Evolutionary conservation across 2,329 filamentous ascomycete genomes (phyloP).

Genomic region (Triangularia setosa): DNA sequence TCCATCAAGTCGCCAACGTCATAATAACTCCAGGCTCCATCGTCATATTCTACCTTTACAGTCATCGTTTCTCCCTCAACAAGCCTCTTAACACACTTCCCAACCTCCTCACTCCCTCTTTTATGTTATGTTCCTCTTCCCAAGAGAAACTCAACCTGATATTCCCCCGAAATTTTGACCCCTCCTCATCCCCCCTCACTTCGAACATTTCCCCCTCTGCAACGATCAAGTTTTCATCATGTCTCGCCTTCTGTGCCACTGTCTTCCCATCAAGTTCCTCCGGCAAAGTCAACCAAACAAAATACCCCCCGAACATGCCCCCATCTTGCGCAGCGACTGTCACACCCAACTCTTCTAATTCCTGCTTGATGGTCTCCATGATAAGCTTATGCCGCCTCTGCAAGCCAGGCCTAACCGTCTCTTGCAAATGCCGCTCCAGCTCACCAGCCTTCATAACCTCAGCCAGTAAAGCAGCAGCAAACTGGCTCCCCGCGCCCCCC

Average conservation of each 20-base stretch:
- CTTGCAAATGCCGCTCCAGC: conserved; percentile 42
- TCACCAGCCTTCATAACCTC: conserved; percentile 44
- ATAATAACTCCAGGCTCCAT: background rate
- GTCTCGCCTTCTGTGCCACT: conserved; percentile 54
- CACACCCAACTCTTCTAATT: conserved; percentile 57
- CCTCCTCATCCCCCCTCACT: conserved; percentile 53
- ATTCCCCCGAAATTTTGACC: conserved; percentile 53
- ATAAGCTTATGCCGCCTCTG: conserved; percentile 47
- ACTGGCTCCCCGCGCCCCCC: conserved; percentile 52
- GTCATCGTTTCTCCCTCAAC: background rate
- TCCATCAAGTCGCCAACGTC: background rate
- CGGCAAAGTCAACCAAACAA: conserved; percentile 73
- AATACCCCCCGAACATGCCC: conserved; percentile 72
- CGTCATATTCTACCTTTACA: background rate
- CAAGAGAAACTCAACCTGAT: conserved; percentile 70
- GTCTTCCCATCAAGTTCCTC: conserved; percentile 46
- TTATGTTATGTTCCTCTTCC: conserved; percentile 62
- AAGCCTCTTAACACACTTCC: conserved; percentile 33
- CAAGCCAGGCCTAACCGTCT: conserved; percentile 42
- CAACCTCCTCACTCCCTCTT: conserved; percentile 58
- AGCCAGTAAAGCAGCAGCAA: conserved; percentile 50
- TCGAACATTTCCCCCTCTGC: conserved; percentile 68
- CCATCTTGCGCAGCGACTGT: conserved; percentile 37
- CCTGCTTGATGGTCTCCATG: conserved; percentile 52
- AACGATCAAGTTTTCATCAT: conserved; percentile 63